A percentile compares a stretch with the other conserved stretches of the same genome.
phyloP scores from a whole-genome alignment of 768 basidiomycete genomes.

The Galerina marginata region DNA sequence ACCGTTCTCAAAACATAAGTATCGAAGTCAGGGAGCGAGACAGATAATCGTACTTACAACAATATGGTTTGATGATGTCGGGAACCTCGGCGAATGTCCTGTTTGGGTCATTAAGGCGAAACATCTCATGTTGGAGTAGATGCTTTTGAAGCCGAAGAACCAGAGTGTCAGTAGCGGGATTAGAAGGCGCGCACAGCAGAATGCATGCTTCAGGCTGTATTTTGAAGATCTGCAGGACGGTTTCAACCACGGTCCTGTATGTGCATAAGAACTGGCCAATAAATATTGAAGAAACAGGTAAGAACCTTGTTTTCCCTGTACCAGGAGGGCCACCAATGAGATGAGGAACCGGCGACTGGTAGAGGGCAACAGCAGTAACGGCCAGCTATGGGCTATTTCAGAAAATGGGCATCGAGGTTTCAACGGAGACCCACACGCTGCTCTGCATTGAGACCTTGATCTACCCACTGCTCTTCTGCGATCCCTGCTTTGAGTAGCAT shows the following conservation, averaged over 20 bases:
- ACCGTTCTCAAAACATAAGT: neutral
- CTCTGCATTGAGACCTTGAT: constrained; percentile 51
- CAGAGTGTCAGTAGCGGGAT: constrained; percentile 56
- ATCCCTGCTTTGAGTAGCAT: constrained; percentile 28
- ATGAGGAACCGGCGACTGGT: constrained; percentile 51
- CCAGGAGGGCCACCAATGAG: constrained; percentile 57
- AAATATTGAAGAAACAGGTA: neutral
- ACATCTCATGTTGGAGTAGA: constrained; percentile 48
- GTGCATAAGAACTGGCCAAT: neutral
- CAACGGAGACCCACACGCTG: constrained; percentile 40
- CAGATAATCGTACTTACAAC: constrained; percentile 39
- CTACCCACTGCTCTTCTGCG: constrained; percentile 44
- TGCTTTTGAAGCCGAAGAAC: constrained; percentile 43
- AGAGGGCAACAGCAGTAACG: constrained; percentile 46
- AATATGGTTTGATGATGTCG: constrained; percentile 48
- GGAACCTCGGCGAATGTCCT: constrained; percentile 58
- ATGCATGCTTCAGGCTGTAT: constrained; percentile 51
- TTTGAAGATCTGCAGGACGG: constrained; percentile 54
- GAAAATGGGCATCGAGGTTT: neutral
- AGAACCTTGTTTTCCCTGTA: constrained; percentile 56
- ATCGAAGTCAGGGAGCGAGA: neutral
- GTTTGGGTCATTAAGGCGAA: constrained; percentile 53
- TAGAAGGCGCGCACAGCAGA: constrained; percentile 56
- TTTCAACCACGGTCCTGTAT: constrained; percentile 51
- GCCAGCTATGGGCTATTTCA: constrained; percentile 38